phyloP scores from a whole-genome alignment of 768 basidiomycete species.

The Butyriboletus loyo region DNA sequence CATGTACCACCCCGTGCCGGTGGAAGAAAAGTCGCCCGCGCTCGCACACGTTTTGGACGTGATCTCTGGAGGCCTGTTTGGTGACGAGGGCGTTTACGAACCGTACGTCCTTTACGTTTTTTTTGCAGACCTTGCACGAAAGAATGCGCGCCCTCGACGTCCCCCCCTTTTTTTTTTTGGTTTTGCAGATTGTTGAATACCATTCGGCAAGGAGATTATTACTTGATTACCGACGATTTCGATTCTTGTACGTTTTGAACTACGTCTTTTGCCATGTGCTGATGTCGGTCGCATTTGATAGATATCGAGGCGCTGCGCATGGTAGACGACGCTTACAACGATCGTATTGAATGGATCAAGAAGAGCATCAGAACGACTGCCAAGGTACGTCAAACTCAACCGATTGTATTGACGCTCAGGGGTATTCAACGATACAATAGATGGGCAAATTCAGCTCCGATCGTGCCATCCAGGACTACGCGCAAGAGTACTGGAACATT shows the following conservation, averaged over 20 bases:
- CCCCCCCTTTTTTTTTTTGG: neutral
- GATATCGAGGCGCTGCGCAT: constrained; percentile 80
- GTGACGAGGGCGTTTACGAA: constrained; percentile 78
- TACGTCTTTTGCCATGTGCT: neutral
- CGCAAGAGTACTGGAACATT: constrained; percentile 83
- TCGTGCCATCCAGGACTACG: constrained; percentile 88
- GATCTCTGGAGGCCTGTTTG: constrained; percentile 77
- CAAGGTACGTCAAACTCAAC: constrained; percentile 43
- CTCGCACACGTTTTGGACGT: constrained; percentile 76
- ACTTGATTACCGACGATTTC: constrained; percentile 89
- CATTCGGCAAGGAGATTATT: constrained; percentile 72
- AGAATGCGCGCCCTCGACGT: too few species aligned
- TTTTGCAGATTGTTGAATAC: constrained; percentile 65
- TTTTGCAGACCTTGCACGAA: neutral
- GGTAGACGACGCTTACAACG: constrained; percentile 86
- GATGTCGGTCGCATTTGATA: constrained; percentile 21
- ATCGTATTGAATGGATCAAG: constrained; percentile 86
- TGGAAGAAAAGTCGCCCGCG: constrained; percentile 81
- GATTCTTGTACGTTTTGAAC: constrained; percentile 66
- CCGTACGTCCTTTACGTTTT: constrained; percentile 69
- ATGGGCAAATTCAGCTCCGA: constrained; percentile 99
- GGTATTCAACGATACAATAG: constrained; percentile 40
- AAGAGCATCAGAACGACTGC: constrained; percentile 84
- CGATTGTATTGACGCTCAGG: constrained; percentile 65
- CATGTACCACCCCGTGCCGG: constrained; percentile 72